These are phyloP conservation scores for Drechslera avenae DNA, from an alignment of 2,329 filamentous ascomycete genomes.

Conservation along the genomic window DNA sequence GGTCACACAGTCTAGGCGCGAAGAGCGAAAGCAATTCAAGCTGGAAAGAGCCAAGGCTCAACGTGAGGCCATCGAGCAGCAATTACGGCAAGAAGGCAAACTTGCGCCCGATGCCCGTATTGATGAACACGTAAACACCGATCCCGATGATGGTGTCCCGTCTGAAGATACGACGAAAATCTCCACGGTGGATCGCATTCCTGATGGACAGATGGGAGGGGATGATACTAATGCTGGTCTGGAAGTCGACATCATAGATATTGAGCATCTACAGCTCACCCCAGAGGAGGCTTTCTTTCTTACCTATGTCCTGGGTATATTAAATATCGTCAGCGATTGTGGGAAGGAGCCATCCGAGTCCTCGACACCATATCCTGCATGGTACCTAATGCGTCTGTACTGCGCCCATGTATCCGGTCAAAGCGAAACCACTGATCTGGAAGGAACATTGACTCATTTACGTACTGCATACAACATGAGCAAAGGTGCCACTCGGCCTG, in stretches of 20 bases:
- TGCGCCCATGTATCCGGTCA: constrained; percentile 72
- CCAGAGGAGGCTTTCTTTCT: constrained; percentile 93
- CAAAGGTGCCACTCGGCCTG: constrained; percentile 13
- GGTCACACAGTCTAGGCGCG: constrained; percentile 73
- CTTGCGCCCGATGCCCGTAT: constrained; percentile 31
- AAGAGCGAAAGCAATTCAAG: constrained; percentile 83
- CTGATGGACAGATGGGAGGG: constrained; percentile 11
- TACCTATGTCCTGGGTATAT: constrained; percentile 75
- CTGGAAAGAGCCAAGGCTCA: constrained; percentile 89
- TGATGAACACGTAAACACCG: constrained; percentile 39
- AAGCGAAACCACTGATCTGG: constrained; percentile 18
- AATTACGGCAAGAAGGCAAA: constrained; percentile 61
- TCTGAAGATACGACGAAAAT: constrained; percentile 20
- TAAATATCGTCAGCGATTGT: constrained; percentile 64
- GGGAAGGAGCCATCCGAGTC: constrained; percentile 43
- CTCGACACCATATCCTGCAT: constrained; percentile 50
- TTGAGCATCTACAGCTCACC: constrained; percentile 91
- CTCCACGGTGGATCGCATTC: constrained; percentile 18
- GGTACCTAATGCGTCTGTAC: constrained; percentile 58
- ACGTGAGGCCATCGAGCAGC: constrained; percentile 79
- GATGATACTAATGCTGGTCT: constrained; percentile 6
- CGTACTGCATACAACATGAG: constrained; percentile 20
- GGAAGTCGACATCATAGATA: constrained; percentile 36
- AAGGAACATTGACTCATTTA: constrained; percentile 12
- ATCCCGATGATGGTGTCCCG: constrained; percentile 24